phyloP scores from a whole-genome alignment of 2,329 filamentous ascomycete species.

The Cladorrhinum sp. region DNA sequence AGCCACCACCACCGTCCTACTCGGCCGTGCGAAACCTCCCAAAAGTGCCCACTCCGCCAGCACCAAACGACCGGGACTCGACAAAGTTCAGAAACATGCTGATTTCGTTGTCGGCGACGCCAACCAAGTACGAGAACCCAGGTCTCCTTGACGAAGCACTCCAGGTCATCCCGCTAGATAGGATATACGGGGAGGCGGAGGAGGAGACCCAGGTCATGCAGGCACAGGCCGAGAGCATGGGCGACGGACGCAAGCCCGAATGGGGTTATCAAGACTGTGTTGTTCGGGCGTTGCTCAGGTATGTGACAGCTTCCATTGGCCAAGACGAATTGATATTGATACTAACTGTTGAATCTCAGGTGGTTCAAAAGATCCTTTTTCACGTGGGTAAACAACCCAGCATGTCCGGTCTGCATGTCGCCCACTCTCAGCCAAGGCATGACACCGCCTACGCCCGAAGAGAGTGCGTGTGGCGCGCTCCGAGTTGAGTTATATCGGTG shows the following conservation, averaged over 20 bases:
- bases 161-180: constrained; percentile 78
- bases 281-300: constrained; percentile 81
- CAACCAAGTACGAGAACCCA: constrained; percentile 93
- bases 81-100: constrained; percentile 79
- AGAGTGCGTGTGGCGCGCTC: constrained; percentile 81
- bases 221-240: constrained; percentile 84
- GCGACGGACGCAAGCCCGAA: constrained; percentile 72
- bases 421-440: constrained; percentile 81
- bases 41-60: constrained; percentile 68
- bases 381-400: constrained; percentile 93
- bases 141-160: constrained; percentile 90
- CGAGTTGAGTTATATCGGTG: constrained; percentile 90
- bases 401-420: constrained; percentile 75
- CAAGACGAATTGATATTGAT: constrained; percentile 11
- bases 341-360: constrained; percentile 39
- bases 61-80: constrained; percentile 59
- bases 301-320: background rate
- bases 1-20: constrained; percentile 45
- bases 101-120: constrained; percentile 80
- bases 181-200: constrained; percentile 90
- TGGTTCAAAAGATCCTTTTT: constrained; percentile 98
- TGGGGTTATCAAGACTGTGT: constrained; percentile 99
- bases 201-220: constrained; percentile 86
- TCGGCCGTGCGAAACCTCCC: constrained; percentile 49
- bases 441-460: constrained; percentile 81